Percentiles rank a stretch among this genome's conserved stretches.
These are phyloP conservation scores for Saccharomycopsis sp. DNA, from an alignment of 805 yeast genomes.

Conservation along the genomic window DNA sequence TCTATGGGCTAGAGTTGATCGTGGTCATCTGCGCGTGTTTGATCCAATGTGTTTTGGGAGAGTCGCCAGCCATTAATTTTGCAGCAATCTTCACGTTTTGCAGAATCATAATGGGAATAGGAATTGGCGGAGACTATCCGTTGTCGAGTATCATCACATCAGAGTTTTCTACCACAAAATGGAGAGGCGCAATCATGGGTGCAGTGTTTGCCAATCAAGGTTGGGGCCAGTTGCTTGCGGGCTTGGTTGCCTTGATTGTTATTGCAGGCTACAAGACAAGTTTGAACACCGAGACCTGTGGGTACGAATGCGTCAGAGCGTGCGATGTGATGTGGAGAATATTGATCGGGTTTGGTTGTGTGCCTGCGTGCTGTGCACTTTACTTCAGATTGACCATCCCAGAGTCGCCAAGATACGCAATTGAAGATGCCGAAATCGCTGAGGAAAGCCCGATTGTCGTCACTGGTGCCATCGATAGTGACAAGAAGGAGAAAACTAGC, in stretches of 20 bases:
- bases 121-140: conserved; percentile 97
- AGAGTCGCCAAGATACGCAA: conserved; percentile 86
- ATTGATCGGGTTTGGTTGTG: conserved; percentile 79
- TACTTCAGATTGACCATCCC: conserved; percentile 92
- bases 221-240: conserved; percentile 87
- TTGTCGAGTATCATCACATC: conserved; percentile 84
- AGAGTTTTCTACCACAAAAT: conserved; percentile 86
- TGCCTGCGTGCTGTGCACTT: conserved; percentile 77
- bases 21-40: conserved; percentile 74
- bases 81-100: conserved; percentile 66
- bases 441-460: neutral
- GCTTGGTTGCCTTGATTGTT: conserved; percentile 68
- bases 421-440: conserved; percentile 48
- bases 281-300: conserved; percentile 55
- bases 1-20: conserved; percentile 81
- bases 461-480: conserved; percentile 31
- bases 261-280: conserved; percentile 68
- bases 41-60: conserved; percentile 67
- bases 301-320: conserved; percentile 57
- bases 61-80: conserved; percentile 61
- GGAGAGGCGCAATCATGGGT: conserved; percentile 98
- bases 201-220: conserved; percentile 97
- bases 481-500: conserved; percentile 28
- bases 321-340: conserved; percentile 95
- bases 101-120: conserved; percentile 88